Conservation (phyloP, 78 protist genomes). For the Bodo saltans region DNA sequence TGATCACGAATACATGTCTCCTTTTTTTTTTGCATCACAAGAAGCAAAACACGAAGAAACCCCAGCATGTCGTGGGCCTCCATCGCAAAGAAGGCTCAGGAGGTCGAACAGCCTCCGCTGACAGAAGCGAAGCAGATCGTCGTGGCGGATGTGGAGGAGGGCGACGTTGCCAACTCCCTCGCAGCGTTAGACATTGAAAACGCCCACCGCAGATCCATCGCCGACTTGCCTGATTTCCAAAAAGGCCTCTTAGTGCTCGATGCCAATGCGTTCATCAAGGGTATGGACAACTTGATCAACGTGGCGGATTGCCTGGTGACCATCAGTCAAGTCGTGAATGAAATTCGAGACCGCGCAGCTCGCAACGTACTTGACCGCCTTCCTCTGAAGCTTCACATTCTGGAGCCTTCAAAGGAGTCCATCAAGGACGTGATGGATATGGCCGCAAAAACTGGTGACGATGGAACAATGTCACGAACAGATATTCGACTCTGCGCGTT, state of each 20-base stretch:
- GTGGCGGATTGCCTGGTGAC: conserved; percentile 6
- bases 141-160: background rate
- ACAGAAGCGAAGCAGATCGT: background rate
- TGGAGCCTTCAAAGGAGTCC: conserved; percentile 18
- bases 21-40: no score
- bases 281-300: background rate
- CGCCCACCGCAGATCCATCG: background rate
- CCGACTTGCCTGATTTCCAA: background rate
- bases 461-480: conserved; percentile 13
- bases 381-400: background rate
- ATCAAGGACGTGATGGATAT: background rate
- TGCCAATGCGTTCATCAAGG: conserved; percentile 11
- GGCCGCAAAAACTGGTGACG: conserved; percentile 18
- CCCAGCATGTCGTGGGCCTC: conserved; percentile 19
- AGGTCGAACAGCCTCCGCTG: background rate
- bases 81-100: background rate
- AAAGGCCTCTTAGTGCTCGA: conserved; percentile 5
- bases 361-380: background rate
- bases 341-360: background rate
- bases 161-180: background rate
- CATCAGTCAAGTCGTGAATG: background rate
- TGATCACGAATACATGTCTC: no score
- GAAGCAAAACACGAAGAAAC: no score
- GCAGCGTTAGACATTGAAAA: background rate
- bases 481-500: conserved; percentile 23